phyloP scores from a whole-genome alignment of 2,329 filamentous ascomycete species.

The Sclerotiophoma versabilis region DNA sequence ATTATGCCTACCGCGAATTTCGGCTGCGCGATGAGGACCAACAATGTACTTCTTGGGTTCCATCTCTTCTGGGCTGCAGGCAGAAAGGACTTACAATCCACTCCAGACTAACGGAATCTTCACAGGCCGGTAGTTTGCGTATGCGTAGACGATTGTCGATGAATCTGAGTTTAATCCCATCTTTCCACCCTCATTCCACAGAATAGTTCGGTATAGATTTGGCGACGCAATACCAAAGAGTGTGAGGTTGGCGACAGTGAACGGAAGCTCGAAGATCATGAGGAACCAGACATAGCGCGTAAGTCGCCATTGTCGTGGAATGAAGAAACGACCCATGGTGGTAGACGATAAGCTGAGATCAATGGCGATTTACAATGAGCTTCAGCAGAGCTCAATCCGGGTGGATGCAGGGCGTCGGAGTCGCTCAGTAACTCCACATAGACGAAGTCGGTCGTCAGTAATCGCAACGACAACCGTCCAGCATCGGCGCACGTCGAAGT shows the following conservation, averaged over 20 bases:
- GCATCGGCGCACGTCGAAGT: constrained; percentile 21
- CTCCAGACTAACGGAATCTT: constrained; percentile 76
- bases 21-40: background rate
- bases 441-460: constrained; percentile 6
- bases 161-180: constrained; percentile 79
- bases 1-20: background rate
- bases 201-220: constrained; percentile 72
- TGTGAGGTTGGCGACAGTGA: constrained; percentile 70
- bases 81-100: constrained; percentile 63
- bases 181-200: constrained; percentile 76
- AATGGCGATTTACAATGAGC: background rate
- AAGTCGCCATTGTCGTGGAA: constrained; percentile 63
- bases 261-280: constrained; percentile 70
- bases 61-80: background rate
- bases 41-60: background rate
- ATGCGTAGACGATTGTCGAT: constrained; percentile 72
- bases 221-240: constrained; percentile 78
- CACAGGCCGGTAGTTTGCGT: constrained; percentile 72
- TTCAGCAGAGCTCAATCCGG: constrained; percentile 18
- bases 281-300: constrained; percentile 62
- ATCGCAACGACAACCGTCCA: constrained; percentile 15
- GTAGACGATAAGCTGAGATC: background rate
- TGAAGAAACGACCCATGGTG: constrained; percentile 53
- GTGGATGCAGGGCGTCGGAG: constrained; percentile 13
- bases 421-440: constrained; percentile 17